A percentile compares a stretch with the other conserved stretches of the same genome.
phyloP scores from a whole-genome alignment of 2,329 filamentous ascomycete genomes.

The Colletotrichum sp. region DNA sequence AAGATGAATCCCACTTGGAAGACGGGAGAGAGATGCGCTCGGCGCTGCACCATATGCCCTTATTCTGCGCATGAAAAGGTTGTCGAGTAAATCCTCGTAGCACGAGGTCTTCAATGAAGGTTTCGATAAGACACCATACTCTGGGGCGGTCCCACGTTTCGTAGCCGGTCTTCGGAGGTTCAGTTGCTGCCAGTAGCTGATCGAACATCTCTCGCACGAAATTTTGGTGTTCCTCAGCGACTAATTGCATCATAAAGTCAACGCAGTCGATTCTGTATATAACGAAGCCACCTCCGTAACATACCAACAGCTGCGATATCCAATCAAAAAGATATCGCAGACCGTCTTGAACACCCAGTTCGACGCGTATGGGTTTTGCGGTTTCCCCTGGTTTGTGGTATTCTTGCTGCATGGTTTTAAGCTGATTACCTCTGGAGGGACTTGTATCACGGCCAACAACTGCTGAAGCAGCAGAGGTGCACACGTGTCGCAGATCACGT shows the following conservation, averaged over 20 bases:
- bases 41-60: background rate
- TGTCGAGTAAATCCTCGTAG: fast-evolving
- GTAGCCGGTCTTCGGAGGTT: background rate
- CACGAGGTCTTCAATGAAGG: background rate
- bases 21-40: background rate
- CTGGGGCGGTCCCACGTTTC: background rate
- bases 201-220: background rate
- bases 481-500: fast-evolving
- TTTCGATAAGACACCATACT: background rate
- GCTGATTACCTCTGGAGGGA: background rate
- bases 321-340: background rate
- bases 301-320: background rate
- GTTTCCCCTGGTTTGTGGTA: too few species aligned
- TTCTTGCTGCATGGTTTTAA: too few species aligned
- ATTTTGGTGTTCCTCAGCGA: background rate
- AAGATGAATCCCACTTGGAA: background rate
- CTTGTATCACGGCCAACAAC: background rate
- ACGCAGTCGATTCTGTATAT: background rate
- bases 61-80: background rate
- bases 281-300: fast-evolving
- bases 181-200: background rate
- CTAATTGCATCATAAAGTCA: fast-evolving
- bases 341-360: background rate
- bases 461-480: background rate
- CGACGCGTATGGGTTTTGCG: background rate